A percentile compares a stretch with the other conserved stretches of the same genome.
These are phyloP conservation scores for Colletotrichum nymphaeae DNA, from an alignment of 2,329 filamentous ascomycete species.

Conservation along the genomic window DNA sequence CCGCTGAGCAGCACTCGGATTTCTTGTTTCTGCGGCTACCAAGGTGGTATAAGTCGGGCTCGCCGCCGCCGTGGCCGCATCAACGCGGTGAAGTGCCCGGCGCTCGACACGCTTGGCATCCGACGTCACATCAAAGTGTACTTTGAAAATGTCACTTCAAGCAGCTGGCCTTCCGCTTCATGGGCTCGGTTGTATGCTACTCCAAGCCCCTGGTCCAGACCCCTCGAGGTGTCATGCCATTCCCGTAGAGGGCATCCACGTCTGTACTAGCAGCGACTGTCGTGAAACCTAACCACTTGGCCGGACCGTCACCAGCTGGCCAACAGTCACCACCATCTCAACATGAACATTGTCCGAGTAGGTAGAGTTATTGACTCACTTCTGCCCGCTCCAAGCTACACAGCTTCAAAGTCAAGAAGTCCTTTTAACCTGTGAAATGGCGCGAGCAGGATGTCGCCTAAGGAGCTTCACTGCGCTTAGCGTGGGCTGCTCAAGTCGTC, in stretches of 20 bases:
- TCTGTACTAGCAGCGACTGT: background rate
- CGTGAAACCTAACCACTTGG: background rate
- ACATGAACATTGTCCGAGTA: background rate
- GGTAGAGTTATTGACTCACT: too few species aligned
- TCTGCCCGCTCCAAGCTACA: too few species aligned
- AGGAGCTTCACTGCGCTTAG: too few species aligned
- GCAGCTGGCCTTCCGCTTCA: background rate
- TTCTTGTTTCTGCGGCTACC: background rate
- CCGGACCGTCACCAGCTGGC: slow-evolving; percentile 1
- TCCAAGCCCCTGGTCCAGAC: background rate
- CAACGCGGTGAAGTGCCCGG: background rate
- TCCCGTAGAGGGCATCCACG: background rate
- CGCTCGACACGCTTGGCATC: background rate
- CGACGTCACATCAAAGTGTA: background rate
- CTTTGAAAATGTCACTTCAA: background rate
- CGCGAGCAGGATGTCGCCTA: too few species aligned
- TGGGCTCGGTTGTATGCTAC: background rate
- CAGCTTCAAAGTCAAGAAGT: too few species aligned
- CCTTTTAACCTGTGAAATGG: too few species aligned
- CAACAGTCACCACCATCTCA: background rate
- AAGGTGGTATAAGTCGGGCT: slow-evolving; percentile 1
- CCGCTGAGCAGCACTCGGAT: background rate
- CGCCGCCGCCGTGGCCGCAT: background rate
- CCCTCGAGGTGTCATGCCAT: too few species aligned
- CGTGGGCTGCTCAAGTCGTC: too few species aligned